Base-by-base conservation (phyloP, 345 rosid species). In the Atalantia buxifolia region DNA sequence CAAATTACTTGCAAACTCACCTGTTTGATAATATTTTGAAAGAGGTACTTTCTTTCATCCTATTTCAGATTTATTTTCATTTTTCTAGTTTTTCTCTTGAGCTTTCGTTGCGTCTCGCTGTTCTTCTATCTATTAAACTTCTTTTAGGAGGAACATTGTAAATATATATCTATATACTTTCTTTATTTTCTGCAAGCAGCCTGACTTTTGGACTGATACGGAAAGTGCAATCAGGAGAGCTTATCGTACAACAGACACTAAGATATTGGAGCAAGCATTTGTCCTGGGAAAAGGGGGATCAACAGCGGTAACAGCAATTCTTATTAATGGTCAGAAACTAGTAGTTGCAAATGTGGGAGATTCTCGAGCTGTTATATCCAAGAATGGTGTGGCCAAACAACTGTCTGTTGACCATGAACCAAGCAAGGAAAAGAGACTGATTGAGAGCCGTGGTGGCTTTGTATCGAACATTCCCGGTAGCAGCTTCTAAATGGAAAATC, bases 331-430 rank as follows among this genome's bases (percentile, higher is more conserved):
- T 72, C 81, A 84, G 83, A 90, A 86, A 84, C 89, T 92, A 38
- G 86, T 91, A 60, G 93, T 94, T 76, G 94, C 91, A 63, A 94
- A 94, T 82, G 95, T 94, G 33, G 98, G 98, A 45, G 98, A 94
- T 87, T 94, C 98, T 27, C 90, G 98, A 30, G 98, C 98, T 63
- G 97, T 94, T 60, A 73, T 92, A 71, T 83, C 84, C 79, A 88
- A 82, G 86, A 91, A 88, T 9, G 92, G 96, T 4, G 84, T 75
- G 69, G 95, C 93, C 9, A 73, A 82, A 77, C 98, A 94, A 81
- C 82, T 94, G 31, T 89, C 97, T 0, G 83, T 91, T 13, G 98
- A 94, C 86, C 97, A 94, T 68, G 98, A 94, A 77, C 98, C 97
- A n/a, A 86, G 87, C 86, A 92, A 78, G 76, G 98, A 94, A 80